Conservation (phyloP, 2,329 filamentous ascomycete genomes). For the Sarocladium oryzae region DNA sequence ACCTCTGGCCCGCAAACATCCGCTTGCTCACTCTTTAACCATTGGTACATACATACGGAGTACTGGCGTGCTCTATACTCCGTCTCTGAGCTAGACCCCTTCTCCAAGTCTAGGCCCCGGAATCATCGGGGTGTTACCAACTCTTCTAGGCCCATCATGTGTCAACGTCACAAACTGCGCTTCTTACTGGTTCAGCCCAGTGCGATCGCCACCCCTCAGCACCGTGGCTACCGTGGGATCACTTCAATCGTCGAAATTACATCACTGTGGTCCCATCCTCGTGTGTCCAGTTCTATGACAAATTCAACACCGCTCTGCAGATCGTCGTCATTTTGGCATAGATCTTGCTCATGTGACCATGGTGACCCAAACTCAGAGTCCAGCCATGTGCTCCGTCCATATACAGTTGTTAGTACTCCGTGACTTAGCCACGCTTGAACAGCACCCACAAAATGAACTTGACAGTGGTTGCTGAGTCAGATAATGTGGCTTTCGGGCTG, state of each 20-base stretch:
- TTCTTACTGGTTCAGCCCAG: background rate
- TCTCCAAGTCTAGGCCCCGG: background rate
- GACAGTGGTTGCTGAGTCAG: background rate
- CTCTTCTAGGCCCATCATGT: background rate
- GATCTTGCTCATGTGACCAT: background rate
- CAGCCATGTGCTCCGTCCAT: no score
- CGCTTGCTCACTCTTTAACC: background rate
- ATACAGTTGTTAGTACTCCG: no score
- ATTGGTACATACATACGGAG: no score
- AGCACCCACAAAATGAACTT: background rate
- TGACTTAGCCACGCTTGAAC: background rate
- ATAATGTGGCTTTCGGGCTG: background rate
- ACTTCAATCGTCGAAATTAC: background rate
- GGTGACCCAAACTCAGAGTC: no score
- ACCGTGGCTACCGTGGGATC: constrained; percentile 3
- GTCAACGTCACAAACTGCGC: constrained; percentile 5
- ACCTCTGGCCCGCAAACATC: background rate
- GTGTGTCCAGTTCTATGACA: background rate
- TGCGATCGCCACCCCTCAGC: background rate
- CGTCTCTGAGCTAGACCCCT: no score
- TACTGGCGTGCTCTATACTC: no score
- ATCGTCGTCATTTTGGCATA: background rate
- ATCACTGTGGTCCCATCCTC: no score
- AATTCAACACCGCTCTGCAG: background rate
- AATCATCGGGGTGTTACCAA: background rate